Evolutionary conservation across 176 grass and related monocot species (phyloP), one percentile per base, ranked within the genome.

Genomic region (Ensete glaucum): DNA sequence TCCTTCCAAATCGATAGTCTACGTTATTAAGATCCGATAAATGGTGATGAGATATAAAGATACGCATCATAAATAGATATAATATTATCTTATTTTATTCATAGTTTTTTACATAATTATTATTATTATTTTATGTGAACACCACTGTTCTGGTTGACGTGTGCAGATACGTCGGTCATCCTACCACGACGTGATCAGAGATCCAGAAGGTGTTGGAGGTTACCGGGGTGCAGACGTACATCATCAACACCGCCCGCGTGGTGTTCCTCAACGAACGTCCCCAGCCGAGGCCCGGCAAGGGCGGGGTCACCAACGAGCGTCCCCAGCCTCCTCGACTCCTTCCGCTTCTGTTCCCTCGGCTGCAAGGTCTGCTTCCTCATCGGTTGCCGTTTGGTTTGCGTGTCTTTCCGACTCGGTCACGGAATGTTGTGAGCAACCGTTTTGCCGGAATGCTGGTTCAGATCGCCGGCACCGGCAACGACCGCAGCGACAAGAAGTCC

Each of bases 161-260:
- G 9, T 79, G 64, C 83, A 96, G 95, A 93, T 98, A 65, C 85
- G 95, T 82, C 60, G 88, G 88, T 98, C 95, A 53, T 94, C 95
- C 11, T 98, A 98, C 88, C 95, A 98, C 82, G 95, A 98, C 73
- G 95, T 98, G 86, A 91, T 98, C 85, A 85, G 95, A 98, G 82
- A 94, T 98, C 9, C 95, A 98, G 72, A 91, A 93, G 81, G 86
- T 98, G 26, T 77, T 98, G 88, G 95, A 98, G 77, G 94, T 98
- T 78, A 71, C 73, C 75, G 84, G 95, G 58, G 95, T 98, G 67
- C 95, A 98, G 84, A 93, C 95, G 26, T 98, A 98, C 86, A 89
- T 94, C 77, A 98, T 98, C 81, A 98, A 98, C 80, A 91, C 90
- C 71, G 95, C 95, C 16, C 95, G 95, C 54, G 95, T 98, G 21